Evolutionary conservation across 768 basidiomycete genomes (phyloP).

Genomic region (Austroboletus eburneus): DNA sequence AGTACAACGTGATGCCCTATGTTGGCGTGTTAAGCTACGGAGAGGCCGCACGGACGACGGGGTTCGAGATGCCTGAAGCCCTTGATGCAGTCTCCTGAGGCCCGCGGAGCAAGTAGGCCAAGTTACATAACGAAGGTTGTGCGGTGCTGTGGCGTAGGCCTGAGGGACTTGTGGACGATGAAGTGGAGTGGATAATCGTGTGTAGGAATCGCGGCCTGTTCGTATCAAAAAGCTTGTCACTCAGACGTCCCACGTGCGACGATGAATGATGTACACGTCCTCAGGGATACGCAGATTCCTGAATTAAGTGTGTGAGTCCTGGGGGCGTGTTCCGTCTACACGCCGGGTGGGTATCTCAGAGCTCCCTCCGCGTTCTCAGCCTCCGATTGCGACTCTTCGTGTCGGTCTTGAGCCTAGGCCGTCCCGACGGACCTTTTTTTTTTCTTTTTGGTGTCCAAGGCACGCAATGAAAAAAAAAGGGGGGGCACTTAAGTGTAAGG

Average conservation of each 20-base stretch:
- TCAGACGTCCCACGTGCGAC: conserved; percentile 11
- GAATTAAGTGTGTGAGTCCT: conserved; percentile 6
- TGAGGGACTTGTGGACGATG: conserved; percentile 2
- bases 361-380: conserved; percentile 20
- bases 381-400: no score
- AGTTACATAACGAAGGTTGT: conserved; percentile 18
- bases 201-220: conserved; percentile 4
- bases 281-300: conserved; percentile 8
- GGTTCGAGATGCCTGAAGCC: conserved; percentile 34
- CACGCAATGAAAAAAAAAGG: conserved; percentile 16
- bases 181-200: conserved; percentile 2
- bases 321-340: background rate
- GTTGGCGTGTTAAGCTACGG: conserved; percentile 79
- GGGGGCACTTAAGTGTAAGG: conserved; percentile 7
- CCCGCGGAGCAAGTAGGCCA: conserved; percentile 15
- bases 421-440: no score
- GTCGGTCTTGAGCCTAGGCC: no score
- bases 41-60: conserved; percentile 52
- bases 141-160: conserved; percentile 11
- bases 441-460: conserved; percentile 17
- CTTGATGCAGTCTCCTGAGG: conserved; percentile 28
- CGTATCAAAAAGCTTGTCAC: conserved; percentile 22
- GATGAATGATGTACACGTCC: conserved; percentile 2
- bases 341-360: conserved; percentile 16
- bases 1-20: conserved; percentile 90